A percentile compares a stretch with the other conserved stretches of the same genome.
Evolutionary conservation across 2,329 filamentous ascomycete species (phyloP).

Genomic region (Fusarium sp.): DNA sequence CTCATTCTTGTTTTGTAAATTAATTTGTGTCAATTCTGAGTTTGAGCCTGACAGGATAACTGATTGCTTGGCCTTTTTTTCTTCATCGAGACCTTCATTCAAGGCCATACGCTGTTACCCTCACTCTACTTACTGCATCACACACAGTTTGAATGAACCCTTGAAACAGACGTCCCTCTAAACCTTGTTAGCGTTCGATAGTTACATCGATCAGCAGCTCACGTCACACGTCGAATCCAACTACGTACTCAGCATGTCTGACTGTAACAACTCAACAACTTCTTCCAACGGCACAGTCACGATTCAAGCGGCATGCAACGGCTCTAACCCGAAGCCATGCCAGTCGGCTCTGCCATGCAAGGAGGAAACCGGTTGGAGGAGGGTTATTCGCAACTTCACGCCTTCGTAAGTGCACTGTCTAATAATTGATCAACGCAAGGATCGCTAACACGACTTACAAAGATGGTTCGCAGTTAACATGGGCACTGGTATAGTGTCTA

Average conservation of each 20-base stretch:
- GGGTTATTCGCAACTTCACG: conserved; percentile 65
- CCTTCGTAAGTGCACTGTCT: conserved; percentile 59
- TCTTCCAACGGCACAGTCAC: conserved; percentile 14
- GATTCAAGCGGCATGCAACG: conserved; percentile 11
- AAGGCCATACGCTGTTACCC: background rate
- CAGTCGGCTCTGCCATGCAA: conserved; percentile 45
- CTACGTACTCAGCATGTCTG: conserved; percentile 32
- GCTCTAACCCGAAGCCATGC: conserved; percentile 26
- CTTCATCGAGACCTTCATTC: background rate
- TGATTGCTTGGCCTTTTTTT: background rate
- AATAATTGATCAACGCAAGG: background rate
- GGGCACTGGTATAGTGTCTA: conserved; percentile 76
- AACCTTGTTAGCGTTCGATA: conserved; percentile 27
- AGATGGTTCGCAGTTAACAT: conserved; percentile 72
- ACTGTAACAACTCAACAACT: conserved; percentile 20
- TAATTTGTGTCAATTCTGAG: background rate
- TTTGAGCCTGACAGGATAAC: too few relatives aligned
- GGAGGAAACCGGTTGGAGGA: conserved; percentile 57
- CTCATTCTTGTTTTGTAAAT: background rate
- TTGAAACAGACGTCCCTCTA: conserved; percentile 1
- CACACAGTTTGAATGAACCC: conserved; percentile 4
- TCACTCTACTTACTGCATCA: background rate
- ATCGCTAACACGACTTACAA: conserved; percentile 14
- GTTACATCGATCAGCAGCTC: conserved; percentile 28
- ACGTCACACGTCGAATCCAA: conserved; percentile 16